phyloP scores from a whole-genome alignment of 2,329 filamentous ascomycete species.

The Aureobasidium mangrovei region DNA sequence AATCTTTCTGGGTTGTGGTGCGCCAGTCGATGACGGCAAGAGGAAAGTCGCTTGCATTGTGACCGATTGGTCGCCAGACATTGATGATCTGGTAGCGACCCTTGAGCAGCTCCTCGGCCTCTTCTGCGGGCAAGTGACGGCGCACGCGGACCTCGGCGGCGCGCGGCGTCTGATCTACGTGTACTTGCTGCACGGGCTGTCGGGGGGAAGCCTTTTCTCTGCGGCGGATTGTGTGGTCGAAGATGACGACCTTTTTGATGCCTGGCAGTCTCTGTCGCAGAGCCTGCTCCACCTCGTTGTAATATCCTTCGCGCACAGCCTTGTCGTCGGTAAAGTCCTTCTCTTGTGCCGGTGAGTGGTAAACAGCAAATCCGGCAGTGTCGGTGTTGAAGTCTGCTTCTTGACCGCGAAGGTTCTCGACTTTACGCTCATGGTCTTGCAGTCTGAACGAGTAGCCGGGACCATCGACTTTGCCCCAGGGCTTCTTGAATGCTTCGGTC shows the following conservation, averaged over 20 bases:
- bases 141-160: slow-evolving; percentile 55
- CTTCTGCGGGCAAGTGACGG: slow-evolving; percentile 48
- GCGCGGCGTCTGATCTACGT: slow-evolving; percentile 60
- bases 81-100: slow-evolving; percentile 60
- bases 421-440: slow-evolving; percentile 37
- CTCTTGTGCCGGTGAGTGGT: slow-evolving; percentile 44
- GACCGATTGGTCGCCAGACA: slow-evolving; percentile 59
- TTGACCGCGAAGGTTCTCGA: slow-evolving; percentile 48
- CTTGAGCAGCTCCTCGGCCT: slow-evolving; percentile 49
- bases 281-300: slow-evolving; percentile 51
- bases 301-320: slow-evolving; percentile 50
- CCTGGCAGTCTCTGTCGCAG: slow-evolving; percentile 46
- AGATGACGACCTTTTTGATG: slow-evolving; percentile 56
- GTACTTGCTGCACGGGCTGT: slow-evolving; percentile 59
- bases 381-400: slow-evolving; percentile 47
- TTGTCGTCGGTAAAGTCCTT: slow-evolving; percentile 48
- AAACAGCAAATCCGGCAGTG: slow-evolving; percentile 50
- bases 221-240: slow-evolving; percentile 62
- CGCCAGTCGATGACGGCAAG: slow-evolving; percentile 60
- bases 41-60: slow-evolving; percentile 57
- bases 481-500: slow-evolving; percentile 37
- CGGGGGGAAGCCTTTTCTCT: slow-evolving; percentile 46
- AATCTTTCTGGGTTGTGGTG: slow-evolving; percentile 48
- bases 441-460: slow-evolving; percentile 47
- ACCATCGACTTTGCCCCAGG: slow-evolving; percentile 58